Base-by-base conservation (phyloP, 2,329 filamentous ascomycete genomes). In the Acarospora socialis region DNA sequence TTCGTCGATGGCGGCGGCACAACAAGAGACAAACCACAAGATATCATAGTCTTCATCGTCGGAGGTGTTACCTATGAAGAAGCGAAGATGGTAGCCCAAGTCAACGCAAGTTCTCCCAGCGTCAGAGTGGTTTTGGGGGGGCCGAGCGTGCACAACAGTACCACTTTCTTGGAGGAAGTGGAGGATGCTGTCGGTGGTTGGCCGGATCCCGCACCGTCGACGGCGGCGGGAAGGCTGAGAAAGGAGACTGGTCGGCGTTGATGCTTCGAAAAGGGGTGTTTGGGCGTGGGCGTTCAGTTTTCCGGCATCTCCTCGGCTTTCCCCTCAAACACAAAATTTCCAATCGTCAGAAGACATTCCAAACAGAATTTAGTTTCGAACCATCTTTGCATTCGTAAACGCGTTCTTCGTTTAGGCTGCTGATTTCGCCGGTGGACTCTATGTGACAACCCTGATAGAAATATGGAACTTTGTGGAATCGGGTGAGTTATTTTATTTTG, bases 1-100 rank as follows among this genome's bases (percentile, higher is more conserved):
- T 98, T 95, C 50, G 71, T 95, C 4, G 90, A 95, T 45, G 83
- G 82, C 5, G 78, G 80, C 10, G 80, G 81, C 2, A 73, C 81
- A 8, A 94, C 84, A 7, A 73, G 79, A 40, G 92, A 98, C 50
- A 95, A 95, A 53, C 90, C 90, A 3, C 90, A 98, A 53, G 92
- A 98, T 51, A 80, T 98, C 23, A 72, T 98, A 25, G 72, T 98
- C 5, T 98, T 98, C 51, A 86, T 98, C 49, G 67, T 94, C 15
- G 90, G 90, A 4, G 90, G 90, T 3, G 76, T 79, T 12, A 98
- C 90, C 0, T 98, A 94, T 49, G 90, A 98, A 54, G 90, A 98
- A 55, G 86, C 90, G 4, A 94, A 93, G 61, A 84, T 83, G 67
- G 74, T 95, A 22, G 83, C 90, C n/a, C 76, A 86, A 44, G 76